Evolutionary conservation across 805 yeast species (phyloP).

Genomic region (Monosporozyma unispora): DNA sequence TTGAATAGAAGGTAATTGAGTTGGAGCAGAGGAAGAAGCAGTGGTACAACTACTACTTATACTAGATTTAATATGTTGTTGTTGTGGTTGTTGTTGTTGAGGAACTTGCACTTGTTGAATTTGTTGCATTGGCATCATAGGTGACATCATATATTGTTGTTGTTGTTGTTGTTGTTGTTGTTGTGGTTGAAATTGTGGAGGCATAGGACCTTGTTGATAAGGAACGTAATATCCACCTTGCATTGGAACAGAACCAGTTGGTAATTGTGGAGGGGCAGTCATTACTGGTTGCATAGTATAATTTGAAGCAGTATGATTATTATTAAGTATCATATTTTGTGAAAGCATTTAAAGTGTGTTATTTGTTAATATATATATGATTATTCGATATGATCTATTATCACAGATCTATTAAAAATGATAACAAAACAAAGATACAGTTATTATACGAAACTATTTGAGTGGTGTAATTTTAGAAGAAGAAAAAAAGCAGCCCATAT

Average conservation of each 20-base stretch:
- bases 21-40: neutral
- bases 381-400: too few species aligned
- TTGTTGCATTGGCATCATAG: neutral
- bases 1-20: neutral
- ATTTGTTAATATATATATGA: too few species aligned
- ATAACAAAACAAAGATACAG: too few species aligned
- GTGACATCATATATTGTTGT: neutral
- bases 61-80: neutral
- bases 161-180: neutral
- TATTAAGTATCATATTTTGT: neutral
- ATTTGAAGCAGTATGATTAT: neutral
- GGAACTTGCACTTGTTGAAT: neutral
- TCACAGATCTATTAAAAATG: too few species aligned
- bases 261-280: neutral
- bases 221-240: conserved; percentile 13
- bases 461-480: too few species aligned
- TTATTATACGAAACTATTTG: too few species aligned
- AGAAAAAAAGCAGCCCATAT: too few species aligned
- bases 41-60: neutral
- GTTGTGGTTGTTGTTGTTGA: neutral
- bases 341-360: neutral
- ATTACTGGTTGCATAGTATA: neutral
- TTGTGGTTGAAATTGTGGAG: neutral
- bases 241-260: too few species aligned
- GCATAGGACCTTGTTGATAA: conserved; percentile 35